These are phyloP conservation scores for Metarhizium brunneum DNA, from an alignment of 2,329 filamentous ascomycete genomes.

Conservation along the genomic window DNA sequence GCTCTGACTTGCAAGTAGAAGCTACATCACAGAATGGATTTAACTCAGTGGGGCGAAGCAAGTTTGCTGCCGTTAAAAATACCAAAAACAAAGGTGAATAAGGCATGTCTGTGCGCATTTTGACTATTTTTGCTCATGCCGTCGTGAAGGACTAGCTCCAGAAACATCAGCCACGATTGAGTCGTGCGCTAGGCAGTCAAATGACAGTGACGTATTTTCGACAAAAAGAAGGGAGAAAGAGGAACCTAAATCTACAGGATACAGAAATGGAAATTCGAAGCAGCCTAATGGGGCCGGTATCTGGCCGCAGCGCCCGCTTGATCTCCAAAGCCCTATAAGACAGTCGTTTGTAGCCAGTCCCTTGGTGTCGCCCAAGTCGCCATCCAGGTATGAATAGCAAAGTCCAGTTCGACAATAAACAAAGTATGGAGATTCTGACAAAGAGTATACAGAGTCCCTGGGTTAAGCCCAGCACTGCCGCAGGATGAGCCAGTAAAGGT, in stretches of 20 bases:
- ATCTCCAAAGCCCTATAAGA: constrained; percentile 3
- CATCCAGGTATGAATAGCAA: constrained; percentile 1
- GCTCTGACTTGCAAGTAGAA: not conserved
- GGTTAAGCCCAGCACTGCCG: not conserved
- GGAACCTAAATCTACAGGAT: not conserved
- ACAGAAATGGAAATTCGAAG: not conserved
- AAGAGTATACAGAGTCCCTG: not conserved
- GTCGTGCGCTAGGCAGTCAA: not conserved
- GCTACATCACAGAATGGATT: not conserved
- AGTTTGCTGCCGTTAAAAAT: not conserved
- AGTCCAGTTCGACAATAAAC: not conserved
- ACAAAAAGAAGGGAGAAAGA: not conserved
- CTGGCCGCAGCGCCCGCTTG: not conserved
- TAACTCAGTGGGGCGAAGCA: not conserved
- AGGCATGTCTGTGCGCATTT: not conserved
- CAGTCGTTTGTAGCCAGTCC: constrained; percentile 1
- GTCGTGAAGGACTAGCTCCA: not conserved
- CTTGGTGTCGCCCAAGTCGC: not conserved
- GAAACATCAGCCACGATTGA: not conserved
- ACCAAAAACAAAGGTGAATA: not conserved
- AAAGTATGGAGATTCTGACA: not conserved
- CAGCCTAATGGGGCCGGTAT: not conserved
- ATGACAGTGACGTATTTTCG: constrained; percentile 1
- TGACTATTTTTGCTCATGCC: not conserved
- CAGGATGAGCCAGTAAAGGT: not conserved